Conservation (phyloP, 768 basidiomycete species). For the Cyclocybe aegerita region DNA sequence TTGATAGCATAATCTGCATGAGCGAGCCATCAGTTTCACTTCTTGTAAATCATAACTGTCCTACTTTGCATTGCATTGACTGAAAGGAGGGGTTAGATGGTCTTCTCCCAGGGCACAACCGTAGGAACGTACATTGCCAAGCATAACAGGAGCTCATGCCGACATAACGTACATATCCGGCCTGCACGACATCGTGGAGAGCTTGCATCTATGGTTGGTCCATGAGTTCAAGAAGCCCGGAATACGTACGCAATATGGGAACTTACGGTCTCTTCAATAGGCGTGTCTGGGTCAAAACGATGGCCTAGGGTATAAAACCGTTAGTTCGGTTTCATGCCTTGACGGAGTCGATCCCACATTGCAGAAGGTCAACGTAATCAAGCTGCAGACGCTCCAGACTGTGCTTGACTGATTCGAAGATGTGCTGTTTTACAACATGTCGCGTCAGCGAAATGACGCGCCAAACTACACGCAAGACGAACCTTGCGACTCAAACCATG, state of each 20-base stretch:
- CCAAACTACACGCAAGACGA: neutral
- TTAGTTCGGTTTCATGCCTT: neutral
- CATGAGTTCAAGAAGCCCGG: neutral
- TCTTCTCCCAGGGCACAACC: neutral
- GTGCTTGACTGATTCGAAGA: conserved; percentile 66
- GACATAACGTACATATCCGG: conserved; percentile 62
- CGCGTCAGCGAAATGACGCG: conserved; percentile 7
- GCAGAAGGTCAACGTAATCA: conserved; percentile 76
- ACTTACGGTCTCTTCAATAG: conserved; percentile 54
- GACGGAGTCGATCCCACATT: conserved; percentile 40
- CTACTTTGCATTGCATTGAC: conserved; percentile 60
- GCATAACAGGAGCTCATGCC: conserved; percentile 59
- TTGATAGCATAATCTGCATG: conserved; percentile 54
- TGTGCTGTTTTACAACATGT: conserved; percentile 44
- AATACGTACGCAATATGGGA: neutral
- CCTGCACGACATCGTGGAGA: conserved; percentile 63
- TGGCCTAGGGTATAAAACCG: conserved; percentile 36
- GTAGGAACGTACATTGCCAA: conserved; percentile 46
- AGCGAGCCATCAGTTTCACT: neutral
- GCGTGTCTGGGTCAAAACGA: conserved; percentile 56
- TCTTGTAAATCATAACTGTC: neutral
- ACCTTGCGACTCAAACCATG: conserved; percentile 41
- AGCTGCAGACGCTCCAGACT: conserved; percentile 67
- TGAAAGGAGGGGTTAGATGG: conserved; percentile 11
- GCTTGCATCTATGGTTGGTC: conserved; percentile 55